Evolutionary conservation across 176 grass and related monocot species (phyloP).

Genomic region (Musa schizocarpa): DNA sequence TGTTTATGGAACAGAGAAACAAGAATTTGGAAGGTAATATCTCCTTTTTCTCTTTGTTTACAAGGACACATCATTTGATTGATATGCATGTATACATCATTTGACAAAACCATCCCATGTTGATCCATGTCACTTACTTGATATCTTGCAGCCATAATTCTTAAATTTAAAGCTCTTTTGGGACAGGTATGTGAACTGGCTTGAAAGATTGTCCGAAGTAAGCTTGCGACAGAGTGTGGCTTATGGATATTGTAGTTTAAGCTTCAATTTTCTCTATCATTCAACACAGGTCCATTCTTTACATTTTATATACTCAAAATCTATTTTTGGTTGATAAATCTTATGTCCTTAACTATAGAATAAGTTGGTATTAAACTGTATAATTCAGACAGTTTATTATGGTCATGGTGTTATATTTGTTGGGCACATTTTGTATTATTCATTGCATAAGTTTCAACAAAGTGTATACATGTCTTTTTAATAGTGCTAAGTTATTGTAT

Average conservation of each 20-base stretch:
- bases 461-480: no score
- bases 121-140: no score
- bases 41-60: background rate
- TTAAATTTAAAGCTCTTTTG: slow-evolving; percentile 31
- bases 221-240: slow-evolving; percentile 87
- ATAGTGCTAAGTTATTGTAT: no score
- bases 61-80: background rate
- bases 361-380: background rate
- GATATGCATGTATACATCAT: background rate
- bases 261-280: slow-evolving; percentile 98
- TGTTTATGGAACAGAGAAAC: slow-evolving; percentile 88
- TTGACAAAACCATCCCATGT: background rate
- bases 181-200: slow-evolving; percentile 76
- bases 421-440: background rate
- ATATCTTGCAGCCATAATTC: background rate
- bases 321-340: background rate
- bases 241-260: slow-evolving; percentile 92
- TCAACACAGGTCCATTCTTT: slow-evolving; percentile 64
- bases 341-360: background rate
- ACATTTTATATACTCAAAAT: background rate
- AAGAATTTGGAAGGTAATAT: slow-evolving; percentile 70
- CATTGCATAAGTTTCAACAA: no score
- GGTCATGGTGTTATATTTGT: background rate
- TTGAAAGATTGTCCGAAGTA: slow-evolving; percentile 75
- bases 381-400: background rate